These are phyloP conservation scores for Rosa rugosa DNA, from an alignment of 306 rosid genomes.

Conservation along the genomic window DNA sequence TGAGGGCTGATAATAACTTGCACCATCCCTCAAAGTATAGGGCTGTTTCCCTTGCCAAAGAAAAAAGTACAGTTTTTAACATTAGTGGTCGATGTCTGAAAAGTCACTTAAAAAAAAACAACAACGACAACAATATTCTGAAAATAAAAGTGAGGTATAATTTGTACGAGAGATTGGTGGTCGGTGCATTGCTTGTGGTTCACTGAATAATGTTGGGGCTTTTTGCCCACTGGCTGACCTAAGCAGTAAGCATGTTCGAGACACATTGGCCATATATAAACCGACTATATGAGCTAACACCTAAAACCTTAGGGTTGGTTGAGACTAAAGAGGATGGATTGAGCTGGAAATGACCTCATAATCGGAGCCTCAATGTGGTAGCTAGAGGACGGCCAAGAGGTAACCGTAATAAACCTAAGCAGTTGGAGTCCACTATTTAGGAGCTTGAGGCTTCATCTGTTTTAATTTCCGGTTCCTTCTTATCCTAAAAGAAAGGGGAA, in stretches of 20 bases:
- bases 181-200: too few species aligned
- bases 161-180: too few species aligned
- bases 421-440: not conserved
- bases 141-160: too few species aligned
- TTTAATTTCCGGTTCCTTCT: too few species aligned
- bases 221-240: too few species aligned
- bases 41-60: not conserved
- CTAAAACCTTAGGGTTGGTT: not conserved
- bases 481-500: too few species aligned
- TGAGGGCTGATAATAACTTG: not conserved
- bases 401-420: not conserved
- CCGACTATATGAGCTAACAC: not conserved
- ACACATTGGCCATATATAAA: too few species aligned
- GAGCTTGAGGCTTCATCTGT: not conserved
- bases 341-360: not conserved
- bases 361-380: not conserved
- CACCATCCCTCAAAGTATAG: not conserved
- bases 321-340: not conserved
- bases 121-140: too few species aligned
- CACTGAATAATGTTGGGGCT: too few species aligned
- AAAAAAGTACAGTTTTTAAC: not conserved
- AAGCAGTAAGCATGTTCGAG: too few species aligned
- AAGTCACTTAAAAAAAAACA: too few species aligned
- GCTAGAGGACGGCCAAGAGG: not conserved
- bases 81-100: too few species aligned